Conservation (phyloP, 768 basidiomycete species). For the Macrolepiota fuliginosa region DNA sequence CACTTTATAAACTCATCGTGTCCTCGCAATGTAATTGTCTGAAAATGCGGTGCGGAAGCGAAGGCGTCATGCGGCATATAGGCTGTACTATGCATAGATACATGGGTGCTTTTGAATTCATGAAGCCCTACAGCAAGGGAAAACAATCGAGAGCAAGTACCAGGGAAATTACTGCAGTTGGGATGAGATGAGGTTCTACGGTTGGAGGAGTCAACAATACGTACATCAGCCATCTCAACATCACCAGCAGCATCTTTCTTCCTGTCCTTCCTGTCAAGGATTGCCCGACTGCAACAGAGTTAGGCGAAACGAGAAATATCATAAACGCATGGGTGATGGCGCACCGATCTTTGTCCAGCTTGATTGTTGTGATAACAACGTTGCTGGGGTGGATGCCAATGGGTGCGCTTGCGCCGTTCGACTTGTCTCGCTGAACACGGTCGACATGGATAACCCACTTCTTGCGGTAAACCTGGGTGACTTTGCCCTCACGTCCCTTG, state of each 20-base stretch:
- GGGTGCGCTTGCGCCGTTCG: constrained; percentile 89
- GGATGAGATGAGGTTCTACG: constrained; percentile 13
- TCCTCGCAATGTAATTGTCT: neutral
- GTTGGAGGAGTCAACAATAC: constrained; percentile 27
- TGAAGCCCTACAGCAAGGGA: constrained; percentile 22
- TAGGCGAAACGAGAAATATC: neutral
- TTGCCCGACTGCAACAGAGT: constrained; percentile 61
- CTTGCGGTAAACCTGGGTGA: constrained; percentile 97
- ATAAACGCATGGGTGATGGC: constrained; percentile 16
- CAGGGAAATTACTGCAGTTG: constrained; percentile 33
- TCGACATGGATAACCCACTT: constrained; percentile 99
- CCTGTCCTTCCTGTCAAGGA: constrained; percentile 83
- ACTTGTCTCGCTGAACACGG: constrained; percentile 96
- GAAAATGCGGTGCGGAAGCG: neutral
- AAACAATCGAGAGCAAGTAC: constrained; percentile 20
- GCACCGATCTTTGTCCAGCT: constrained; percentile 88
- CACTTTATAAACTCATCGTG: neutral
- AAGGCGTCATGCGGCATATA: constrained; percentile 51
- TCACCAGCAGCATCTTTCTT: constrained; percentile 62
- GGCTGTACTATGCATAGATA: constrained; percentile 60
- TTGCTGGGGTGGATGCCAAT: constrained; percentile 98
- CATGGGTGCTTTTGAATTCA: constrained; percentile 56
- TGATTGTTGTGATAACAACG: constrained; percentile 90
- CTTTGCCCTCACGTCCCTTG: constrained; percentile 98
- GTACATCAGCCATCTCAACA: constrained; percentile 79